Evolutionary conservation across 441 rosid species (phyloP), one percentile per base, ranked within the genome.

Genomic region (Melastoma candidum): DNA sequence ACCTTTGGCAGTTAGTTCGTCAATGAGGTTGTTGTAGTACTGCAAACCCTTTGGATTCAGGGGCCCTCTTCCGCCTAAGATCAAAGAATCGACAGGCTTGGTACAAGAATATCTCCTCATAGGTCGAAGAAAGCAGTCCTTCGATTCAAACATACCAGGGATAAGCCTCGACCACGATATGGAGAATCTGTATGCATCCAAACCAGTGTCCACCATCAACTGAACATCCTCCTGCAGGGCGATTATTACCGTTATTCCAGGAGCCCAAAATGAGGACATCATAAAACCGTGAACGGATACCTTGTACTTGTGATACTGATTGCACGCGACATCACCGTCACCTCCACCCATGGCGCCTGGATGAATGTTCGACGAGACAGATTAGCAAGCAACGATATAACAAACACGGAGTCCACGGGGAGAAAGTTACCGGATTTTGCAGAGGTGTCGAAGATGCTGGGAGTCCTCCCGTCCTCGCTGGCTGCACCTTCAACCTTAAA

Each of bases 141-240:
- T 45, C 36, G 1, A 44, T 43, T 4, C 22, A 47, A 36, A 11
- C 50, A 13, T 53, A 65, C 69, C 45, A 9, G 69, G 69, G 26
- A 65, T 65, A 9, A 65, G 51, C 50, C 69, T 59, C 4, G 69
- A 53, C 64, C 64, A 65, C 7, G 69, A 65, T 24, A 65, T 59
- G 22, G 69, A 65, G 50, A 65, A 65, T 47, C 64, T 50, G 10
- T 54, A 65, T 0, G 46, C 61, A 11, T 65, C 69, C 43, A 59
- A 64, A 17, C 58, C 54, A 27, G 41, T 51, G 36, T 57, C 68
- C 2, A 12, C 63, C 69, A 65, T 65, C 14, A 65, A 64, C 46
- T 54, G 53, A 44, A 65, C 69, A 54, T 65, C 69, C 46, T 65
- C 69, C 69, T 65, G 69, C 46, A 58, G 14, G 24, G 17, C 11